Base-by-base conservation (phyloP, 2,329 filamentous ascomycete species). In the Fusarium veterinarium region DNA sequence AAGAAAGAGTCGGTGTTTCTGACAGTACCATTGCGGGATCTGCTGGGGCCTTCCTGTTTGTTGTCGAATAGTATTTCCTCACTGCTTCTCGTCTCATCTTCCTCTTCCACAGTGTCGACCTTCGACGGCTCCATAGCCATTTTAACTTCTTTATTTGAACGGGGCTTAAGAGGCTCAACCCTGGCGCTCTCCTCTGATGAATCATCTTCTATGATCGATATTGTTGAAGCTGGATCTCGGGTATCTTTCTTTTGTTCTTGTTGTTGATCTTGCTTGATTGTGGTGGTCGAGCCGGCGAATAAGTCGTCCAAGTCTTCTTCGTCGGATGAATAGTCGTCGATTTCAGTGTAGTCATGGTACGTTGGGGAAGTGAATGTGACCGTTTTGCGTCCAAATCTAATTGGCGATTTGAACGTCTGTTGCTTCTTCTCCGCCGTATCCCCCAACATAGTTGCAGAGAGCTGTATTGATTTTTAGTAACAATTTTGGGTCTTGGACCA, bases 1-100 rank as follows among this genome's bases (percentile, higher is more conserved):
- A 98, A 98, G 86, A 98, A 98, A 2, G 95, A 97, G 82, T 98
- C 95, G 8, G 94, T 95, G 79, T 97, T 97, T 72, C 95, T 90
- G 48, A 97, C 89, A 28, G 93, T 95, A 45, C 95, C 95, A 76
- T 97, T 97, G 72, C 92, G 90, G 40, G 94, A 95, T 79, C 92
- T 90, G 79, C 87, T 87, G 4, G 84, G 83, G 4, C 84, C 84
- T 45, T 88, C 85, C 63, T 81, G 76, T 69, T 86, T 90, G 51
- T 81, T 83, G 52, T 90, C 89, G 63, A 91, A 87, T 6, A 90
- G 87, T 7, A 89, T 88, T 49, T 95, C 93, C 61, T 94, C 92
- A 75, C 91, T 93, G 53, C 84, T 88, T 42, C 79, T 78, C 17
- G 70, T 66, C 71, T 81, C 79, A 20, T 79, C 78, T 8, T 83